phyloP scores from a whole-genome alignment of 805 yeast genomes.

The Yarrowia keelungensis region DNA sequence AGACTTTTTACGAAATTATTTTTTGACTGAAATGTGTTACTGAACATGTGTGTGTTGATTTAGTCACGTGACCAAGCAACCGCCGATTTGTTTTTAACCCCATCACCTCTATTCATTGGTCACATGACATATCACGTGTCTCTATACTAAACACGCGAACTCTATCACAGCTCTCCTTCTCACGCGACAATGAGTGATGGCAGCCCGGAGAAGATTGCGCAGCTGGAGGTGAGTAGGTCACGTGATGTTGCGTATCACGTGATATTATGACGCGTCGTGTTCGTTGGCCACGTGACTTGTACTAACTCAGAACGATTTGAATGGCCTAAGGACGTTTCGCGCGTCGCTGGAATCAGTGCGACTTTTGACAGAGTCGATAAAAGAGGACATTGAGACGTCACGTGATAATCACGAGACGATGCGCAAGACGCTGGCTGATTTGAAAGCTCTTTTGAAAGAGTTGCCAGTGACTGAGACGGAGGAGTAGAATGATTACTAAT shows the following conservation, averaged over 20 bases:
- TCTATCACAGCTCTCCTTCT: neutral
- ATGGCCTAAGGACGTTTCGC: slow-evolving; percentile 2
- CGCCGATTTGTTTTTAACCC: no score
- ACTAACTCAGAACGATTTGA: slow-evolving; percentile 19
- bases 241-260: neutral
- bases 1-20: neutral
- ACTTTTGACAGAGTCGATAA: slow-evolving; percentile 17
- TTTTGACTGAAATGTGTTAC: no score
- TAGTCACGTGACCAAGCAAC: no score
- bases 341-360: slow-evolving; percentile 16
- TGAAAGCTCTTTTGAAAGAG: slow-evolving; percentile 3
- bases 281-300: neutral
- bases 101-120: no score
- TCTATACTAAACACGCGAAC: no score
- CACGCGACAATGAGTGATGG: slow-evolving; percentile 18
- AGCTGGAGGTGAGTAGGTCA: slow-evolving; percentile 14
- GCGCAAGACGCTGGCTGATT: slow-evolving; percentile 1
- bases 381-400: slow-evolving; percentile 8
- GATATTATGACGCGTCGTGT: neutral
- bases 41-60: no score
- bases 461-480: neutral
- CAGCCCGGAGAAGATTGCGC: slow-evolving; percentile 7
- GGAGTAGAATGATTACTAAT: neutral
- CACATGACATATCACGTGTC: slow-evolving; percentile 1
- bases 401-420: slow-evolving; percentile 23